phyloP scores from a whole-genome alignment of 73 alveolate species.

The Tetrahymena elliotti region DNA sequence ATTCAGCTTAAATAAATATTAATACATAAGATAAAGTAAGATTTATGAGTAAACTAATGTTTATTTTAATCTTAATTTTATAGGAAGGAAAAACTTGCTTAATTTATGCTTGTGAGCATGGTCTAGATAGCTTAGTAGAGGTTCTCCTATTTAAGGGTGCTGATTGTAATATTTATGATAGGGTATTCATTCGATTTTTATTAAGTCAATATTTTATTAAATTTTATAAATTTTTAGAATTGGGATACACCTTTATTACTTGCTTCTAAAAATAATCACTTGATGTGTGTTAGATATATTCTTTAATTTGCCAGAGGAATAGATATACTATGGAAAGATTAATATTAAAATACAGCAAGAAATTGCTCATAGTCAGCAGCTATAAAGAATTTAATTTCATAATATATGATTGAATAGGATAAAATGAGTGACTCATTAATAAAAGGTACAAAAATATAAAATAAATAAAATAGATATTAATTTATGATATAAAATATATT shows the following conservation, averaged over 20 bases:
- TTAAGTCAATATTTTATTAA: background rate
- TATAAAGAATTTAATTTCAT: background rate
- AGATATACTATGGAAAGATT: background rate
- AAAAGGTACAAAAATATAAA: background rate
- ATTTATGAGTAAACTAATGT: background rate
- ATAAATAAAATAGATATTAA: background rate
- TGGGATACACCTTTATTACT: background rate
- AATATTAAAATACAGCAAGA: background rate
- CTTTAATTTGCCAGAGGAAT: background rate
- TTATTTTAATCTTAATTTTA: background rate
- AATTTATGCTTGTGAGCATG: background rate
- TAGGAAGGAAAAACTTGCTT: background rate
- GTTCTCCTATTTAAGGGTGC: background rate
- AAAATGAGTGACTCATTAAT: background rate
- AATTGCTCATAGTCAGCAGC: background rate
- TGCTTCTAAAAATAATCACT: background rate
- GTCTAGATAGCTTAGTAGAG: background rate
- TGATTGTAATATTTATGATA: background rate
- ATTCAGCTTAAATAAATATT: background rate
- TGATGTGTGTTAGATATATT: background rate
- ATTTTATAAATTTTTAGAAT: background rate
- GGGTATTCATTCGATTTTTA: background rate
- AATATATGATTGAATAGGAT: background rate
- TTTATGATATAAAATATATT: background rate
- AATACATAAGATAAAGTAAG: background rate